Conservation (phyloP, 1,284 basidiomycete species). For the Ustilago tritici region DNA sequence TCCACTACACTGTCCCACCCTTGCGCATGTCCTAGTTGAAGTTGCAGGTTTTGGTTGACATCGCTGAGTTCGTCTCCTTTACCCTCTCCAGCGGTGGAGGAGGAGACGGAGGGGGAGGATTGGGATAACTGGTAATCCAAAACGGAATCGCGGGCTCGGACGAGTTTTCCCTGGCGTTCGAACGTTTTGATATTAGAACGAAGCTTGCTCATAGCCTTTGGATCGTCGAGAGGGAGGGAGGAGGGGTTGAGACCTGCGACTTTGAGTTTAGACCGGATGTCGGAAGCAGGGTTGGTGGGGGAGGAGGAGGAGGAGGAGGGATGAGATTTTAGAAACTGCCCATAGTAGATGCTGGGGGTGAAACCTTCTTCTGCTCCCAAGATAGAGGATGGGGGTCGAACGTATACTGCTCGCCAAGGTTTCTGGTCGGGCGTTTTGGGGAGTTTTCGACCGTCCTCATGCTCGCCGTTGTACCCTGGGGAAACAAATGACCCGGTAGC, state of each 20-base stretch:
- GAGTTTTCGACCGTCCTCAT: conserved; percentile 46
- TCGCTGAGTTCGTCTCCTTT: conserved; percentile 71
- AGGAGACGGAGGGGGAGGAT: not conserved
- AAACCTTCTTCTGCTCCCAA: conserved; percentile 18
- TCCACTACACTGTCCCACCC: conserved; percentile 64
- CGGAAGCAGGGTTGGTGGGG: not conserved
- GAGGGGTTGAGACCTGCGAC: conserved; percentile 38
- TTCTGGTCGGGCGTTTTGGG: conserved; percentile 58
- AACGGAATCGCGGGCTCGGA: conserved; percentile 75
- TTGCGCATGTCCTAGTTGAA: conserved; percentile 38
- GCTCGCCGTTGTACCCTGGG: not conserved
- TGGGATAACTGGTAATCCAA: conserved; percentile 78
- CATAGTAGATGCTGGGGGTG: conserved; percentile 53
- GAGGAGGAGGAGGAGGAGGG: not conserved
- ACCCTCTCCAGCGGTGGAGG: conserved; percentile 31
- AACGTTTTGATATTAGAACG: conserved; percentile 75
- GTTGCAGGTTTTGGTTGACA: conserved; percentile 32
- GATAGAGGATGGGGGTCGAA: conserved; percentile 52
- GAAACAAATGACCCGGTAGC: not conserved
- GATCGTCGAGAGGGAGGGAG: conserved; percentile 71
- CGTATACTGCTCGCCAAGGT: conserved; percentile 64
- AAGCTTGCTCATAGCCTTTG: conserved; percentile 73
- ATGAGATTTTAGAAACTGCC: conserved; percentile 38
- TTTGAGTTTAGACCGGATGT: conserved; percentile 40
- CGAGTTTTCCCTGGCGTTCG: conserved; percentile 72